phyloP scores from a whole-genome alignment of 2,329 filamentous ascomycete genomes.

The Venturia aucupariae region DNA sequence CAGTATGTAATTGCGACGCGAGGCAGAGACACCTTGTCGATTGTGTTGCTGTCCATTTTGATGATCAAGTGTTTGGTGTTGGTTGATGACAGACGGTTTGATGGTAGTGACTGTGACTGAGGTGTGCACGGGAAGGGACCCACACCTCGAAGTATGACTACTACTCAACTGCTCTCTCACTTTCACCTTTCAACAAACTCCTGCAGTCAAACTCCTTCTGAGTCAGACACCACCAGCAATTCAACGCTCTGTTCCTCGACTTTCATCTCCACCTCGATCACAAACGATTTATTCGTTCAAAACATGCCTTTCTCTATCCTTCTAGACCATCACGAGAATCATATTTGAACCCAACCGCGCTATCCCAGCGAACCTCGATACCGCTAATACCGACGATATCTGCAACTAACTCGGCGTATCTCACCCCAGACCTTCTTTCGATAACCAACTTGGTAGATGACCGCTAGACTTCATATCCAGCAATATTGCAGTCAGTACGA shows the following conservation, averaged over 20 bases:
- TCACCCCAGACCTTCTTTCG: background rate
- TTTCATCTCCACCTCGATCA: background rate
- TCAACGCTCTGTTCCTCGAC: background rate
- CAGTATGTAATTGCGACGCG: constrained; percentile 75
- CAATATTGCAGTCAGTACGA: background rate
- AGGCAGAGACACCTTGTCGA: constrained; percentile 39
- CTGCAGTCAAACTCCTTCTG: background rate
- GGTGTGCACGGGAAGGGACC: background rate
- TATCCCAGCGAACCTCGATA: background rate
- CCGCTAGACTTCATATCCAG: background rate
- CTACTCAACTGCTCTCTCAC: too few species aligned
- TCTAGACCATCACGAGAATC: background rate
- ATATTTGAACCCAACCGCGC: background rate
- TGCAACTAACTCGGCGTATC: background rate
- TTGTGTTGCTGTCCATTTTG: background rate
- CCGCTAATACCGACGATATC: background rate
- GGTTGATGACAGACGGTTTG: background rate
- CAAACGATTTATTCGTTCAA: too few species aligned
- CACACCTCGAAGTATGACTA: background rate
- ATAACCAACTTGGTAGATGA: background rate
- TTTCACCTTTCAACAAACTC: too few species aligned
- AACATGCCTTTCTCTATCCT: too few species aligned
- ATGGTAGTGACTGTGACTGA: background rate
- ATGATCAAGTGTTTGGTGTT: background rate
- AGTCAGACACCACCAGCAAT: background rate